Base-by-base conservation (phyloP, 345 rosid genomes). In the Hevea brasiliensis region DNA sequence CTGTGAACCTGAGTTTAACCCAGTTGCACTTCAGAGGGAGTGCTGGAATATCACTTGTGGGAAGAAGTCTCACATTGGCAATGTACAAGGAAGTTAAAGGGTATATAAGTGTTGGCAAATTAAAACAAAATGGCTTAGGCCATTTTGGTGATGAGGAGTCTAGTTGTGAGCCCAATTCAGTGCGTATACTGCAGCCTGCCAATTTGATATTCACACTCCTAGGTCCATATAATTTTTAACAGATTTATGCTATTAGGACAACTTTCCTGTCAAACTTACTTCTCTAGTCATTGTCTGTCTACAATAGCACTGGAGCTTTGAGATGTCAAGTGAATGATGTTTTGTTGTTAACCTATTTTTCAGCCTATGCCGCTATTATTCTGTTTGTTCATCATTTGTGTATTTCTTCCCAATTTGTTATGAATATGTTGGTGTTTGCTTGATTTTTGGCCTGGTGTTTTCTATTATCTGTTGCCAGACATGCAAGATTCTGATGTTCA, bases 401-500 rank as follows among this genome's bases (percentile, higher is more conserved):
- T 42, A 11, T 24, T 35, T 13, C 44, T 55, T 55, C 63, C 53
- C 11, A 13, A 55, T 51, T 24, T 29, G 14, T 66, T 17, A n/a
- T 55, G 6, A 37, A 37, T 54, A 5, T 17, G 12, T 18, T 17
- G 44, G 0, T 71, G n/a, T 71, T 50, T 60, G 42, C 57, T 15
- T 42, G 58, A 26, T 72, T 47, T 55, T 35, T 54, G 57, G 37
- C 51, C n/a, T 74, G 55, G 37, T 45, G 21, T 7, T 17, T 17
- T 50, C 32, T 42, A 48, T 35, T 27, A 1, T 59, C 50, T 40
- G 41, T 18, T 50, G 72, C 24, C 41, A 40, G 18, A 26, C n/a
- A 17, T 45, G 50, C 7, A 21, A 54, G 24, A 69, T 74, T 70
- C 76, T 78, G 73, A 61, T 74, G 37, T 78, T 12, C 60, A 21